phyloP scores from a whole-genome alignment of 2,329 filamentous ascomycete genomes.

The Colletotrichum falcatum region DNA sequence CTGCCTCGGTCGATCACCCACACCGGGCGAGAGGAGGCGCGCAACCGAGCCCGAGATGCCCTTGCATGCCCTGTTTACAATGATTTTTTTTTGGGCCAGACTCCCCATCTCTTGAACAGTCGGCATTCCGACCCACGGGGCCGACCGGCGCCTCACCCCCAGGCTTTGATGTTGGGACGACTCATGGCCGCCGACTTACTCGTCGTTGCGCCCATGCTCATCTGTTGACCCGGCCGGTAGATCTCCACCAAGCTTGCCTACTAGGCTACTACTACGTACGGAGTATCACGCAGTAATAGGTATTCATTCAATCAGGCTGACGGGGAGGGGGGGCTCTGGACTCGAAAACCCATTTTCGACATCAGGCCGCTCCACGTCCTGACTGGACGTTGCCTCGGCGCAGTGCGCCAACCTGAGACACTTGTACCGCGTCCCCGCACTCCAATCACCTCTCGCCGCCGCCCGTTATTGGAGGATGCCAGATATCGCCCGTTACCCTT shows the following conservation, averaged over 20 bases:
- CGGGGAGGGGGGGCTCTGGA: neutral
- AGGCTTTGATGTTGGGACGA: conserved; percentile 1
- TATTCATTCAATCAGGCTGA: neutral
- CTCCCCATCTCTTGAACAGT: neutral
- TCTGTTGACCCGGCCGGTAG: neutral
- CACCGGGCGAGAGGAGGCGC: neutral
- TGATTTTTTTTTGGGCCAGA: no score
- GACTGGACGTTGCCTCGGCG: conserved; percentile 26
- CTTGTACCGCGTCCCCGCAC: conserved; percentile 15
- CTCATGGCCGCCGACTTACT: conserved; percentile 5
- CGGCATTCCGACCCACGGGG: neutral
- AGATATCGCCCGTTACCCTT: conserved; percentile 37
- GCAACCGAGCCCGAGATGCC: neutral
- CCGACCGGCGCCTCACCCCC: neutral
- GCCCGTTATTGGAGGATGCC: conserved; percentile 20
- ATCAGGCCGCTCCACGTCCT: neutral
- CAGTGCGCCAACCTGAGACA: conserved; percentile 32
- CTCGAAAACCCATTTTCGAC: neutral
- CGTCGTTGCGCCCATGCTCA: neutral
- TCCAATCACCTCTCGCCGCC: conserved; percentile 4
- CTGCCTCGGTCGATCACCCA: conserved; percentile 6
- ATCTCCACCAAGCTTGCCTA: neutral
- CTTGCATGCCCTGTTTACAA: neutral
- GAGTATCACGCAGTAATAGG: no score
- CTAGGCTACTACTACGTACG: no score